A percentile compares a stretch with the other conserved stretches of the same genome.
phyloP scores from a whole-genome alignment of 1,284 basidiomycete genomes.

The Ganoderma sinense region DNA sequence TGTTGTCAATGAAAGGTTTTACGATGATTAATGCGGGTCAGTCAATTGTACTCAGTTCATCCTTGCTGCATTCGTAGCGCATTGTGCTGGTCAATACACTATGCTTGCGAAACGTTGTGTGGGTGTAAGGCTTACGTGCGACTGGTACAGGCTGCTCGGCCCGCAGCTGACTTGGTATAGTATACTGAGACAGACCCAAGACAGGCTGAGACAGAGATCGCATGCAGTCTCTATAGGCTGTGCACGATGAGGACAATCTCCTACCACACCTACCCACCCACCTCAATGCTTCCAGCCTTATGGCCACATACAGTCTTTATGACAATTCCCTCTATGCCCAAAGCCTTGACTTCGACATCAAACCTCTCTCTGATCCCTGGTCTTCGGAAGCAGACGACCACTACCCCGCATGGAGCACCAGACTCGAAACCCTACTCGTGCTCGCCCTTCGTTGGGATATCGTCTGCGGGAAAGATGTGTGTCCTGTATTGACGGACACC shows the following conservation, averaged over 20 bases:
- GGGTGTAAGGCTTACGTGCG: too few species aligned
- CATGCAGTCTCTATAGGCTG: background rate
- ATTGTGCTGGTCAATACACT: background rate
- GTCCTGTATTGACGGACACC: background rate
- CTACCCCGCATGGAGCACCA: slow-evolving; percentile 7
- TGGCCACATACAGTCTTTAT: background rate
- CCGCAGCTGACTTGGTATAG: background rate
- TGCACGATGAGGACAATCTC: background rate
- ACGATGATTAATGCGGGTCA: background rate
- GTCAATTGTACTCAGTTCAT: background rate
- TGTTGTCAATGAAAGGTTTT: slow-evolving; percentile 4
- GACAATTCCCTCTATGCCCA: background rate
- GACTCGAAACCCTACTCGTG: background rate
- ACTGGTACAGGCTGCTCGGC: too few species aligned
- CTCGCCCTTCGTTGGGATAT: slow-evolving; percentile 8
- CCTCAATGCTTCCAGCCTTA: background rate
- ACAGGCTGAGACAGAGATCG: background rate
- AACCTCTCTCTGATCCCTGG: slow-evolving; percentile 7
- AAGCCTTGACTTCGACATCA: background rate
- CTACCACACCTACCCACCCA: background rate
- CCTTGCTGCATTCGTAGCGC: background rate
- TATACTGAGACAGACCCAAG: background rate
- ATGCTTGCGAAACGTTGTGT: background rate
- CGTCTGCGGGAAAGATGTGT: slow-evolving; percentile 7
- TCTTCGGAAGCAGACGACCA: slow-evolving; percentile 10